Conservation (phyloP, 257 asterid species). For the Nicotiana tomentosiformis region DNA sequence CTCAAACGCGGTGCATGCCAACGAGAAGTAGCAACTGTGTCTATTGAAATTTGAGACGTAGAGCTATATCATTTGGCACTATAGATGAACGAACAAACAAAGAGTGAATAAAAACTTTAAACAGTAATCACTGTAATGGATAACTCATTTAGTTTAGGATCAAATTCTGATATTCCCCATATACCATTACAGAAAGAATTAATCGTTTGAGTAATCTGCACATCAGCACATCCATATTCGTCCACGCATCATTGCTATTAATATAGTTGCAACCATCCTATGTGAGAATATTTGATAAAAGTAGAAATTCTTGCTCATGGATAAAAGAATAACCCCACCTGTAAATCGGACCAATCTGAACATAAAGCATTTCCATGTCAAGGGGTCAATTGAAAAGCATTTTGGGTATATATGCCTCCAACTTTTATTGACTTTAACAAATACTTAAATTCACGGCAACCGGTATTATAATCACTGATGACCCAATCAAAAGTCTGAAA, state of each 20-base stretch:
- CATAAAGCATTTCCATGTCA: not conserved
- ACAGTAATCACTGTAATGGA: not conserved
- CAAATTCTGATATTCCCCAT: not conserved
- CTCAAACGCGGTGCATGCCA: not conserved
- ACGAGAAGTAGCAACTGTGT: not conserved
- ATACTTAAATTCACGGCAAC: not conserved
- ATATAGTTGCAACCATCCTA: constrained; percentile 12
- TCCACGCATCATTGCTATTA: not conserved
- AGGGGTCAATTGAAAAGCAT: constrained; percentile 11
- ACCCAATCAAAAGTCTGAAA: not conserved
- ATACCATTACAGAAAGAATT: not conserved
- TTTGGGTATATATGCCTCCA: constrained; percentile 23
- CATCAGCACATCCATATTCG: not conserved
- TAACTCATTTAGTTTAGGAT: not conserved
- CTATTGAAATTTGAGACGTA: not conserved
- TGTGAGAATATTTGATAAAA: constrained; percentile 9
- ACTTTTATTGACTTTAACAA: not conserved
- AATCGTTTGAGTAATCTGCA: not conserved
- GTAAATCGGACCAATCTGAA: no score
- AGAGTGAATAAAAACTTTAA: not conserved
- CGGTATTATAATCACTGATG: not conserved
- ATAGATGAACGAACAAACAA: not conserved
- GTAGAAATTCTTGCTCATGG: not conserved
- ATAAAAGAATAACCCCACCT: no score
- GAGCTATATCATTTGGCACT: not conserved